Base-by-base conservation (phyloP, 169 alveolate species). In the Plasmodium malariae region DNA sequence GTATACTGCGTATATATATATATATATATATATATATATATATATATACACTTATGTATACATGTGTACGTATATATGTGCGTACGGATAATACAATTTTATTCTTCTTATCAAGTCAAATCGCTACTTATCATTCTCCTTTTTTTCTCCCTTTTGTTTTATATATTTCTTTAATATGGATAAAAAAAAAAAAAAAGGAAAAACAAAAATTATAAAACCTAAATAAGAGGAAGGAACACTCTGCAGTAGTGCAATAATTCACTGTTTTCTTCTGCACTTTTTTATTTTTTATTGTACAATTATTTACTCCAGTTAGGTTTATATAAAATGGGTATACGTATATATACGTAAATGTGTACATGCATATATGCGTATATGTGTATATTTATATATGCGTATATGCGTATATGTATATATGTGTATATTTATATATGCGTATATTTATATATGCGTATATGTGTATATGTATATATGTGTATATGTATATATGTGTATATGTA, bases 131-230 rank as follows among this genome's bases (percentile, higher is more conserved):
- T 28, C 19, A 43, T 36, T 11, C 40, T 55, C 26, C 36, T 73
- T 62, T 9, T 55, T 32, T 63, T 37, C 36, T 17, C 34, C 40
- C 62, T 73, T 55, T 28, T 73, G 62, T 55, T 73, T 73, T 12
- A 76, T 9, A 55, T 76, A 76, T 34, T 76, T 76, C 89, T 62
- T 40, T 36, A 12, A 48, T 14, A 51, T 37, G 3, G 19, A 40
- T 32, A 26, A 60, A 62, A 62, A 60, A 12, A 74, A 59, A 6
- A 62, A 62, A n/a, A n/a, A n/a, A n/a, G n/a, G n/a, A n/a, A n/a
- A n/a, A n/a, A n/a, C n/a, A n/a, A n/a, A n/a, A n/a, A n/a, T n/a
- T n/a, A n/a, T n/a, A n/a, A n/a, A n/a, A n/a, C n/a, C n/a, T n/a
- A n/a, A n/a, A n/a, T n/a, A n/a, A n/a, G n/a, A n/a, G n/a, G n/a